phyloP scores from a whole-genome alignment of 768 basidiomycete species.

The Psilocybe cubensis region DNA sequence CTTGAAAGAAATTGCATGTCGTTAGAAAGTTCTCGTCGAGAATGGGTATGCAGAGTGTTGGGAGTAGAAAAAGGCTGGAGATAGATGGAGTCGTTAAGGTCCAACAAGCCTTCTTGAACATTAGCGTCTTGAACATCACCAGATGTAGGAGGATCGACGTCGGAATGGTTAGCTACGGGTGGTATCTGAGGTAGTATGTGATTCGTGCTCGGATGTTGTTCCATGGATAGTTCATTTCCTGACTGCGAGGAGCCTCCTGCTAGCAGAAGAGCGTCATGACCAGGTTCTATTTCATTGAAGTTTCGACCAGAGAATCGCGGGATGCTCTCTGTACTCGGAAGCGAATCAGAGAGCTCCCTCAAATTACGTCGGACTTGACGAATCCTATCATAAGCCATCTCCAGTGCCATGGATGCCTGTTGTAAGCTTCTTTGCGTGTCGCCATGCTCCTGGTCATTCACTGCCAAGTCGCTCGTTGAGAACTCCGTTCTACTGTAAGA shows the following conservation, averaged over 20 bases:
- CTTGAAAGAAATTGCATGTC: constrained; percentile 6
- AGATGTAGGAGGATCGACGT: not conserved
- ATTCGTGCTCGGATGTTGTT: not conserved
- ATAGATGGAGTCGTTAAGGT: not conserved
- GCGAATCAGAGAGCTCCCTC: constrained; percentile 43
- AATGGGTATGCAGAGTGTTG: constrained; percentile 15
- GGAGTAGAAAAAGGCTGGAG: constrained; percentile 3
- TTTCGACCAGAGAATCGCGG: constrained; percentile 12
- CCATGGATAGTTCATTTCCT: constrained; percentile 5
- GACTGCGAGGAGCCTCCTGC: constrained; percentile 22
- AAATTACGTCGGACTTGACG: constrained; percentile 57
- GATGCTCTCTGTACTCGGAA: constrained; percentile 22
- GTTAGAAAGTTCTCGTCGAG: constrained; percentile 11
- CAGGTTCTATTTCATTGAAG: constrained; percentile 39
- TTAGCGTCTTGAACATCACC: not conserved
- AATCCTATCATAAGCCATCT: constrained; percentile 58
- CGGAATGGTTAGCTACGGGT: not conserved
- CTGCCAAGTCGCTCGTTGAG: not conserved
- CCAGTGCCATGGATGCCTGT: constrained; percentile 55
- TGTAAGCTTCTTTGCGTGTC: constrained; percentile 36
- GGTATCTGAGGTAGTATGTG: not conserved
- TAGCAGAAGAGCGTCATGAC: constrained; percentile 41
- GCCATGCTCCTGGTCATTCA: constrained; percentile 10
- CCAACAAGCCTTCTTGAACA: not conserved
- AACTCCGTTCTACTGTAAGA: not conserved